Conservation (phyloP, 139 green algal genomes). For the Chlorokybus atmophyticus region DNA sequence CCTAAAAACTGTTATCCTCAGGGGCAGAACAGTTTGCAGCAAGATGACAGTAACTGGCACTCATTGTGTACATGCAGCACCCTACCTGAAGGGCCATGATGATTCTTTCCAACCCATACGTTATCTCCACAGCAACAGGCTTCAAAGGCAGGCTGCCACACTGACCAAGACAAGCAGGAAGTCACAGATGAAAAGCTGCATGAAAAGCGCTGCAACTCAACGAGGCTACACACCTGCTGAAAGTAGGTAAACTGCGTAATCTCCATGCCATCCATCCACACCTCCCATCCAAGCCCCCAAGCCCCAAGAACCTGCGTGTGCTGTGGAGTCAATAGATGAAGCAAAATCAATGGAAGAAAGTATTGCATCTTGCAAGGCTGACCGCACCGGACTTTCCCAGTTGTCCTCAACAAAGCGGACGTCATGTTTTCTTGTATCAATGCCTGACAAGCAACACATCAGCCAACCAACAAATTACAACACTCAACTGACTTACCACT, state of each 20-base stretch:
- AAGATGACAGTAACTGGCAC: too few species aligned
- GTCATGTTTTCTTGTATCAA: slow-evolving; percentile 69
- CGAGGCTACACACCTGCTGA: slow-evolving; percentile 71
- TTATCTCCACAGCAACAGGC: slow-evolving; percentile 83
- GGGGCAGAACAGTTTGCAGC: too few species aligned
- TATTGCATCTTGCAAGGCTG: too few species aligned
- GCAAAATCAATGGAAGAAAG: too few species aligned
- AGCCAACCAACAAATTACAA: too few species aligned
- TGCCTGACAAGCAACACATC: slow-evolving; percentile 34
- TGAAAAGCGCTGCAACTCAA: too few species aligned
- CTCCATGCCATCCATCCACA: slow-evolving; percentile 97
- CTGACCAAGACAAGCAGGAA: not conserved
- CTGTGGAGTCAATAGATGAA: too few species aligned
- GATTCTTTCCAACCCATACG: slow-evolving; percentile 95
- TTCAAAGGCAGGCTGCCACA: slow-evolving; percentile 13
- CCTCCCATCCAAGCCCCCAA: slow-evolving; percentile 95
- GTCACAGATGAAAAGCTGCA: too few species aligned
- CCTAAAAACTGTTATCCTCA: too few species aligned
- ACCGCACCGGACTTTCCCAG: slow-evolving; percentile 81
- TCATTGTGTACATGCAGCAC: too few species aligned
- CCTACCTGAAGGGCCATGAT: slow-evolving; percentile 76
- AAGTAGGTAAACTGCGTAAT: slow-evolving; percentile 99
- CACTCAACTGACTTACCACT: too few species aligned
- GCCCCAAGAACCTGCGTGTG: slow-evolving; percentile 61
- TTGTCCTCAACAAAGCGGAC: slow-evolving; percentile 98